A percentile compares a stretch with the other conserved stretches of the same genome.
Conservation (phyloP, 1,284 basidiomycete species). For the Puccinia polysora region DNA sequence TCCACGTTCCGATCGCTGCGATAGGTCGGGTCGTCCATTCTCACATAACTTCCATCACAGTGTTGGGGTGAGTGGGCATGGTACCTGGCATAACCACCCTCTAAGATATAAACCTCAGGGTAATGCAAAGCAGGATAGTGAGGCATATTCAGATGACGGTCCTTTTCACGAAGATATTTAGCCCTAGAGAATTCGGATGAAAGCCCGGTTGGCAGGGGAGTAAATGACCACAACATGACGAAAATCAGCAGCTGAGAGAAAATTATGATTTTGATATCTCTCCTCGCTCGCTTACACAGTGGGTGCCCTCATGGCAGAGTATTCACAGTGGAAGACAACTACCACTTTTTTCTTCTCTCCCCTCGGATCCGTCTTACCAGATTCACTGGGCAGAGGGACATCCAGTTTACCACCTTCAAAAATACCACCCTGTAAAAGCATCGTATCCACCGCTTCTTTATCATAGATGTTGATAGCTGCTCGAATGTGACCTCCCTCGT, state of each 20-base stretch:
- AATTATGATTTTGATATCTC: no score
- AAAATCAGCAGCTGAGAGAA: not conserved
- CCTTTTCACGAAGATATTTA: constrained; percentile 81
- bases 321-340: constrained; percentile 96
- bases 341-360: constrained; percentile 66
- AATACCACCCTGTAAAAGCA: constrained; percentile 55
- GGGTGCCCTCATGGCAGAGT: constrained; percentile 87
- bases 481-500: constrained; percentile 82
- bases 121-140: constrained; percentile 89
- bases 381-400: constrained; percentile 71
- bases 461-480: constrained; percentile 89
- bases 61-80: constrained; percentile 23
- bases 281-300: constrained; percentile 77
- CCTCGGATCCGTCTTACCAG: constrained; percentile 62
- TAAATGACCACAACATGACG: not conserved
- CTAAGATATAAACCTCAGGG: constrained; percentile 92
- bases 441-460: constrained; percentile 71
- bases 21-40: constrained; percentile 89
- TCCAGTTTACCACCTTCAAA: constrained; percentile 49
- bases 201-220: not conserved
- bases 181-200: constrained; percentile 60
- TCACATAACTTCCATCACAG: constrained; percentile 61
- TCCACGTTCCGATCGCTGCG: constrained; percentile 73
- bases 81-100: constrained; percentile 85
- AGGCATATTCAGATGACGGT: constrained; percentile 78